Base-by-base conservation (phyloP, 805 yeast genomes). In the Jamesozyma jinghongensis region DNA sequence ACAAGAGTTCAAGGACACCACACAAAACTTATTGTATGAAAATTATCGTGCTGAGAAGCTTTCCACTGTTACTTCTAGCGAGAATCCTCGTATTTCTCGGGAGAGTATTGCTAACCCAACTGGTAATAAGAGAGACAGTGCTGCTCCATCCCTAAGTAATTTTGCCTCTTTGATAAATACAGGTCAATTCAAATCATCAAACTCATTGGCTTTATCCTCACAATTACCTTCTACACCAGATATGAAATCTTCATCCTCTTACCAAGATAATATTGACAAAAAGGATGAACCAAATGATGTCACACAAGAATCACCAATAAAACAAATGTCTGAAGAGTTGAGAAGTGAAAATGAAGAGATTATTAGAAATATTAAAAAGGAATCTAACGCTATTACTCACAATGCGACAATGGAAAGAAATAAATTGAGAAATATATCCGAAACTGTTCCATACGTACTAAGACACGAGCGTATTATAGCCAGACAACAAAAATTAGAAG, bases 381-480 rank as follows among this genome's bases (percentile, higher is more conserved):
- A 65, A 16, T 62, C 68, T 33, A 61, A 55, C 26, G 32, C 57
- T 14, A 6, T 22, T 10, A 7, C 26, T 6, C 6, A 22, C 10
- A 37, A 42, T 19, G 46, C 62, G 28, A 41, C 51, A 7, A 65
- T 66, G 32, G 73, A 73, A 38, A 73, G 85, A 47, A 70, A 70
- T 48, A 84, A 81, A 61, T 65, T 84, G 48, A 70, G 94, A 56
- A 83, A 79, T 54, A 77, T 84, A 41, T 79, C 87, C 33, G 90
- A 82, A 55, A 84, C 92, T 1, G 85, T 84, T 19, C 94, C 94
- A n/a, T 84, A 84, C 51, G 81, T 82, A 27, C 65, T 84, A 46
- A 74, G 85, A 56, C 90, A 83, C 59, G 90, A 84, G 60, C 73
- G 81, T 42, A 73, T 83, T 42, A 63, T 77, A 48, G 80, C 81